These are phyloP conservation scores for Solanum paucissectum DNA, from an alignment of 257 asterid species.

Conservation along the genomic window DNA sequence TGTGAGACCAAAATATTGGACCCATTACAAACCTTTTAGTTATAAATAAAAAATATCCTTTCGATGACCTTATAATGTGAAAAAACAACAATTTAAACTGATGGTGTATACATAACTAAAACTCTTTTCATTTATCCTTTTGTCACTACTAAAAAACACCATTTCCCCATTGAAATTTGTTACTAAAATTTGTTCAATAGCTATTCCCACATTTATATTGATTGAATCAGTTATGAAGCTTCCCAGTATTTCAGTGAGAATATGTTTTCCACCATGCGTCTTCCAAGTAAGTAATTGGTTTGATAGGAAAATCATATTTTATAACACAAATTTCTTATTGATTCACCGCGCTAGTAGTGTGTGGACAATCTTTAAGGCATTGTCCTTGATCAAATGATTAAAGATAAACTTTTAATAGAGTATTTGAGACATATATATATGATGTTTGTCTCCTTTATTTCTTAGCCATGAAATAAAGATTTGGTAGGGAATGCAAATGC, in stretches of 20 bases:
- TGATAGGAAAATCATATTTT: too few species aligned
- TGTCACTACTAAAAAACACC: not conserved
- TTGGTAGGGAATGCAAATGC: not conserved
- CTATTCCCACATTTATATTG: not conserved
- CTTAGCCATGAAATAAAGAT: not conserved
- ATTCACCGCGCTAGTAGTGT: not conserved
- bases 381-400: not conserved
- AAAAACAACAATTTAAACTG: not conserved
- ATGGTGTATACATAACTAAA: too few species aligned
- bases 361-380: not conserved
- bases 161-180: not conserved
- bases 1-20: not conserved
- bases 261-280: not conserved
- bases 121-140: not conserved
- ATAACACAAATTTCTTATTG: not conserved
- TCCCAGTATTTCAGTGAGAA: too few species aligned
- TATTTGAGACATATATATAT: not conserved
- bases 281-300: not conserved
- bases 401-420: not conserved
- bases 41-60: not conserved
- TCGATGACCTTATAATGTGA: not conserved
- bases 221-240: not conserved
- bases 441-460: not conserved
- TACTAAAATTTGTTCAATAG: not conserved
- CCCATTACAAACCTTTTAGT: not conserved